Percentiles rank a stretch among this genome's conserved stretches.
These are phyloP conservation scores for Epichloe glyceriae DNA, from an alignment of 2,329 filamentous ascomycete genomes.

Conservation along the genomic window DNA sequence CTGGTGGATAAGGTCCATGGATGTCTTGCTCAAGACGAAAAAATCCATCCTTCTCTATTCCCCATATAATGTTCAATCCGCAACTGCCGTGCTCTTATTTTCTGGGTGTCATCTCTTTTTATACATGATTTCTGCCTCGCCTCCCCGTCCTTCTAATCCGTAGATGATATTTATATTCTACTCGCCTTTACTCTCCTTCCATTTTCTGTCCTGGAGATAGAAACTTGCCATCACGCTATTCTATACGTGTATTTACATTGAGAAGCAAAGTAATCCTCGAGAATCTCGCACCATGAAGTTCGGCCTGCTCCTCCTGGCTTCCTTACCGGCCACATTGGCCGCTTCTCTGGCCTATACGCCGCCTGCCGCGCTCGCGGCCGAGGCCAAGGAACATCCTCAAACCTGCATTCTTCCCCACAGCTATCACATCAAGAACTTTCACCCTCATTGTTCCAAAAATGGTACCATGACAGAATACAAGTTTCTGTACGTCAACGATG, in stretches of 20 bases:
- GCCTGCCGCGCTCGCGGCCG: constrained; percentile 13
- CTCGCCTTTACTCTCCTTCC: background rate
- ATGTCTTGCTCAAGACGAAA: too few species aligned
- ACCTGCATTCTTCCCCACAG: constrained; percentile 24
- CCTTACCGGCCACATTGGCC: constrained; percentile 11
- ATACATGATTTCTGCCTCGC: background rate
- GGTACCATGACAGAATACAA: constrained; percentile 20
- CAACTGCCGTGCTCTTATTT: background rate
- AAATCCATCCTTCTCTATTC: too few species aligned
- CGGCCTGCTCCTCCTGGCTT: constrained; percentile 4
- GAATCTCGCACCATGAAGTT: constrained; percentile 6
- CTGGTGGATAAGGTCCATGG: too few species aligned
- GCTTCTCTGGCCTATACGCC: constrained; percentile 14
- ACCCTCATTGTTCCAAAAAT: constrained; percentile 19
- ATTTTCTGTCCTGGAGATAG: constrained; percentile 1
- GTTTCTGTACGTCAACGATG: constrained; percentile 29
- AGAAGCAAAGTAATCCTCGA: background rate
- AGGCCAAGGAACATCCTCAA: constrained; percentile 13
- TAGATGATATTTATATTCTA: background rate
- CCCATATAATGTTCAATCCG: background rate
- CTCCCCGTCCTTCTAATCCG: background rate
- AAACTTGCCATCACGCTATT: background rate
- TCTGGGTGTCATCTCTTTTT: background rate
- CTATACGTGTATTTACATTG: background rate
- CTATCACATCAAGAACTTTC: constrained; percentile 28